Base-by-base conservation (phyloP, 352 stramenopile genomes). In the Globisporangium spiculum region DNA sequence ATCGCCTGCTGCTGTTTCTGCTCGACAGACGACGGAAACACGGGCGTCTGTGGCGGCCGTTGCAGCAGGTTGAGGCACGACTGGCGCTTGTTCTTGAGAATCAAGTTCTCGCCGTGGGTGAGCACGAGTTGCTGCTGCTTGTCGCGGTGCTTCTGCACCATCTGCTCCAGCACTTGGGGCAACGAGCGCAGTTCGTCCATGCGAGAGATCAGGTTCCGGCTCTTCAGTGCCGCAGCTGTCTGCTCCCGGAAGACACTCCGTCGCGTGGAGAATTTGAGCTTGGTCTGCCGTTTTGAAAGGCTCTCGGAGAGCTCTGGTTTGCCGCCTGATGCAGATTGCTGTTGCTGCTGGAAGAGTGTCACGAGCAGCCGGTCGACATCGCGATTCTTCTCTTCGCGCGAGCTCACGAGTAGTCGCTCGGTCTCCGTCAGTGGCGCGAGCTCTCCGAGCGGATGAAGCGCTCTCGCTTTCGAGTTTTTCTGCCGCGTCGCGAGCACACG, bases 181-280 rank as follows among this genome's bases (percentile, higher is more conserved):
- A 90, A 63, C 59, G 71, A 79, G 6, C 84, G 76, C 20, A 92
- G 68, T 55, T 90, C 84, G 18, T 88, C 71, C 52, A 90, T 75
- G 10, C 84, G 77, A 6, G 75, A 83, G 22, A 80, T 70, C 6
- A 92, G 64, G 20, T 86, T 89, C 16, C 78, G 68, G 5, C 72
- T 80, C 26, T 83, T 83, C 14, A 92, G 63, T 20, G 79, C 80
- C 1, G 85, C 67, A 2, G 84, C 79, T 0, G 82, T 80, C 41
- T 88, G 79, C 32, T 88, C 74, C 14, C 80, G 77, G 8, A 91
- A 67, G 20, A 75, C 63, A 32, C 80, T 88, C 27, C 80, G 75
- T 59, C 76, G 71, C 0, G 80, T 88, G 20, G 76, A 63, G 50
- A 83, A 85, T 26, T 48, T 63, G 53, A 66, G 66, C 4, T 55